phyloP scores from a whole-genome alignment of 148 eudicot species.

The Amaranthus hypochondriacus region DNA sequence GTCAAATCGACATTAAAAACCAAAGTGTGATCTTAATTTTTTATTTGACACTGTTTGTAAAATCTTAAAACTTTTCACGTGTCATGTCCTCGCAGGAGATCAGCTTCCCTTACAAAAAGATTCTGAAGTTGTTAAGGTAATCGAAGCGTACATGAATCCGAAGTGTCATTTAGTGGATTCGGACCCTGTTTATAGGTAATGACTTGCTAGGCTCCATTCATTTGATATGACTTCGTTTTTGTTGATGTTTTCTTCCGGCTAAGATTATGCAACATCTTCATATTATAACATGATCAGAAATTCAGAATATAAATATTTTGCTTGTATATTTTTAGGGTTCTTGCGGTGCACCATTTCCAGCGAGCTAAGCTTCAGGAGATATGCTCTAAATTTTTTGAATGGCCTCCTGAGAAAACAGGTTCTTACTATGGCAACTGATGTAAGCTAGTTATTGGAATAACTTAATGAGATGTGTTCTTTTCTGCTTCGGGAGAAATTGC shows the following conservation, averaged over 20 bases:
- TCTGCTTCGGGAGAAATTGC: neutral
- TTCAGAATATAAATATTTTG: slow-evolving; percentile 7
- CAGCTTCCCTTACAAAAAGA: slow-evolving; percentile 27
- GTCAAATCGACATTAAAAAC: slow-evolving; percentile 9
- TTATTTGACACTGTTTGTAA: neutral
- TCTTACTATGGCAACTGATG: neutral
- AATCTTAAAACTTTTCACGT: neutral
- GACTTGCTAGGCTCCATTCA: neutral
- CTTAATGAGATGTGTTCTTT: neutral
- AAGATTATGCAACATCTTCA: neutral
- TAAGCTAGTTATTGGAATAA: neutral
- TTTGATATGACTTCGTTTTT: neutral
- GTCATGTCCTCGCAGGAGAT: slow-evolving; percentile 31
- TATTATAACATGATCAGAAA: no score
- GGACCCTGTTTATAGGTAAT: slow-evolving; percentile 61
- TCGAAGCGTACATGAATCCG: slow-evolving; percentile 81
- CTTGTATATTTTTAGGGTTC: slow-evolving; percentile 47
- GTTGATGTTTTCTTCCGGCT: neutral
- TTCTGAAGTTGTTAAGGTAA: slow-evolving; percentile 45
- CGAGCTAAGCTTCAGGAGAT: slow-evolving; percentile 58
- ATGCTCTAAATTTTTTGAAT: slow-evolving; percentile 62
- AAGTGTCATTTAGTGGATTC: slow-evolving; percentile 86
- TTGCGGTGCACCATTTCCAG: slow-evolving; percentile 51
- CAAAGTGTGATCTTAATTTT: no score
- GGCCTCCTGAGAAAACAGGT: slow-evolving; percentile 98